These are phyloP conservation scores for Quercus cerris DNA, from an alignment of 306 rosid species.

Conservation along the genomic window DNA sequence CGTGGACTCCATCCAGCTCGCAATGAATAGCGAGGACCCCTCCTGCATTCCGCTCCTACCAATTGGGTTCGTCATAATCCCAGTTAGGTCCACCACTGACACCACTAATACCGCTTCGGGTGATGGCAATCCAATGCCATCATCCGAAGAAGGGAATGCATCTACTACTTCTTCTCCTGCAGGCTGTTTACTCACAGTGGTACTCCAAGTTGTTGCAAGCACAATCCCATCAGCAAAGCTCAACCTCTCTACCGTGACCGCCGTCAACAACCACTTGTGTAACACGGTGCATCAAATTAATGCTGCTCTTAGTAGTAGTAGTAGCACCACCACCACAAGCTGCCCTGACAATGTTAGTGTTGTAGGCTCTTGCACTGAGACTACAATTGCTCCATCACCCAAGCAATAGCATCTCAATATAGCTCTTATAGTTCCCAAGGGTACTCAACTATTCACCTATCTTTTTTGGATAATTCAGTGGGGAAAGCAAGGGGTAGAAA, in stretches of 20 bases:
- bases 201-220: conserved; percentile 81
- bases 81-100: conserved; percentile 26
- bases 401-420: conserved; percentile 28
- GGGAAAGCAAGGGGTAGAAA: not conserved
- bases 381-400: conserved; percentile 16
- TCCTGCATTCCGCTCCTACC: conserved; percentile 91
- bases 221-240: conserved; percentile 75
- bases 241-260: conserved; percentile 70
- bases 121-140: conserved; percentile 1
- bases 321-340: not conserved
- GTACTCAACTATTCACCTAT: not conserved
- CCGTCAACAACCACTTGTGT: conserved; percentile 80
- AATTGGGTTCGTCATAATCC: conserved; percentile 73
- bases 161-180: not conserved
- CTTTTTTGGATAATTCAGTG: conserved; percentile 7
- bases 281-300: conserved; percentile 76
- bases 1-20: conserved; percentile 83
- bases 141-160: conserved; percentile 18
- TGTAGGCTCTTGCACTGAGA: conserved; percentile 34
- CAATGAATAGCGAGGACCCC: conserved; percentile 86
- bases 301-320: conserved; percentile 44
- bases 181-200: conserved; percentile 75
- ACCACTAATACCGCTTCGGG: not conserved
- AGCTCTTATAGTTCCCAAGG: too few relatives aligned
- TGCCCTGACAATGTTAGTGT: conserved; percentile 16